Conservation (phyloP, 495 filamentous ascomycete genomes). For the Chaetomium tenue region DNA sequence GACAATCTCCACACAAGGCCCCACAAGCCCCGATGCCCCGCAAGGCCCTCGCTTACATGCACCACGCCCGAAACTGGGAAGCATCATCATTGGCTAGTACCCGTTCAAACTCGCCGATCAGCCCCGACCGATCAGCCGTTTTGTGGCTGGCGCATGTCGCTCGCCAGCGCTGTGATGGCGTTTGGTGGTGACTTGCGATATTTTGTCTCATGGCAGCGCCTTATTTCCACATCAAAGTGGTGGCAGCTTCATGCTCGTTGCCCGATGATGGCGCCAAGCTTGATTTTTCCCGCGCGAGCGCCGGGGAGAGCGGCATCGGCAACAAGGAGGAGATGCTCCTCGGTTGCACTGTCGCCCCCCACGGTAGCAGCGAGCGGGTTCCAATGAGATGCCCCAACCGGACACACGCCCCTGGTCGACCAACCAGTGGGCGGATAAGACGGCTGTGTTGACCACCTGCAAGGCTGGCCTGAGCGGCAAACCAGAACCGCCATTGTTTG, state of each 20-base stretch:
- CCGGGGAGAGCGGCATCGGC: no score
- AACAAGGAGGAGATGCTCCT: not conserved
- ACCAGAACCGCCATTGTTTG: not conserved
- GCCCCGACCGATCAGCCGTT: not conserved
- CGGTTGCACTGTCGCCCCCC: not conserved
- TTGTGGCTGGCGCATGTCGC: not conserved
- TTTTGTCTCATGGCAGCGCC: slow-evolving; percentile 13
- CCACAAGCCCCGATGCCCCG: not conserved
- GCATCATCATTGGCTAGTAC: slow-evolving; percentile 9
- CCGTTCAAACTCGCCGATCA: slow-evolving; percentile 1
- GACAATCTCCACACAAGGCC: not conserved
- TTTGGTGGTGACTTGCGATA: not conserved
- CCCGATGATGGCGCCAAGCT: slow-evolving; percentile 1
- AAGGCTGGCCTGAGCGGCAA: slow-evolving; percentile 8
- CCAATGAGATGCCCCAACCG: not conserved
- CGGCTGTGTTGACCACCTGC: not conserved
- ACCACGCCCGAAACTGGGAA: slow-evolving; percentile 9
- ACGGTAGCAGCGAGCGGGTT: not conserved
- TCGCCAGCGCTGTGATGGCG: not conserved
- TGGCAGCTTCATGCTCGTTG: not conserved
- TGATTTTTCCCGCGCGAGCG: not conserved
- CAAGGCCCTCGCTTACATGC: slow-evolving; percentile 16
- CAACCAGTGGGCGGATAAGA: slow-evolving; percentile 1
- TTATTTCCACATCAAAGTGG: not conserved
- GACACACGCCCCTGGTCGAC: not conserved